A percentile compares a stretch with the other conserved stretches of the same genome.
Evolutionary conservation across 2,329 filamentous ascomycete species (phyloP).

Genomic region (Aspergillus fumigatus): DNA sequence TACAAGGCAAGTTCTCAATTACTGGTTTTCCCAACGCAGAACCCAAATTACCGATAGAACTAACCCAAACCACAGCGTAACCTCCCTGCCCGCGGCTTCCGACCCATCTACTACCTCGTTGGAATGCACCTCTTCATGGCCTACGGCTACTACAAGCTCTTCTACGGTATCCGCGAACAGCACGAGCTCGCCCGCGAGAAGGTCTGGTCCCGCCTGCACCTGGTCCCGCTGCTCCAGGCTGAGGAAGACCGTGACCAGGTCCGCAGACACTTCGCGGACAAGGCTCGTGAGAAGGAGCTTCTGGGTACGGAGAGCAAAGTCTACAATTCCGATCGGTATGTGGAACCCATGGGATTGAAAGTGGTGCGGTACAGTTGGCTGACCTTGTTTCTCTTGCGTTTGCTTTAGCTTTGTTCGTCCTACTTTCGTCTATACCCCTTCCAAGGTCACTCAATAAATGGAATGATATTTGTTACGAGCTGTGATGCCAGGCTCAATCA

Average conservation of each 20-base stretch:
- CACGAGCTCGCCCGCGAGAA: conserved; percentile 95
- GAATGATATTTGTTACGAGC: conserved; percentile 8
- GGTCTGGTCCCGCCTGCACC: conserved; percentile 94
- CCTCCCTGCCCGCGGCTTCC: conserved; percentile 85
- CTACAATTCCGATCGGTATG: conserved; percentile 85
- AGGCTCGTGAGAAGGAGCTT: conserved; percentile 84
- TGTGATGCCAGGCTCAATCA: conserved; percentile 5
- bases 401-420: conserved; percentile 68
- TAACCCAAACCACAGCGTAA: conserved; percentile 62
- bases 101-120: conserved; percentile 71
- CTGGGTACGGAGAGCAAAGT: conserved; percentile 77
- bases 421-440: conserved; percentile 71
- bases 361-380: not conserved
- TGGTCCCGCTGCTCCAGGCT: conserved; percentile 89
- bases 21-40: not conserved
- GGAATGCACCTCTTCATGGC: conserved; percentile 74
- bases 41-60: conserved; percentile 2
- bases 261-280: conserved; percentile 77
- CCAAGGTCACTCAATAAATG: conserved; percentile 54
- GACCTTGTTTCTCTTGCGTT: conserved; percentile 1
- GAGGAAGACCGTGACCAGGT: conserved; percentile 96
- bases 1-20: conserved; percentile 68
- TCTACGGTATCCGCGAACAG: conserved; percentile 79
- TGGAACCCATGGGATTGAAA: conserved; percentile 3
- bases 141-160: conserved; percentile 85